Base-by-base conservation (phyloP, 2,329 filamentous ascomycete species). In the Aspergillus cejpii region DNA sequence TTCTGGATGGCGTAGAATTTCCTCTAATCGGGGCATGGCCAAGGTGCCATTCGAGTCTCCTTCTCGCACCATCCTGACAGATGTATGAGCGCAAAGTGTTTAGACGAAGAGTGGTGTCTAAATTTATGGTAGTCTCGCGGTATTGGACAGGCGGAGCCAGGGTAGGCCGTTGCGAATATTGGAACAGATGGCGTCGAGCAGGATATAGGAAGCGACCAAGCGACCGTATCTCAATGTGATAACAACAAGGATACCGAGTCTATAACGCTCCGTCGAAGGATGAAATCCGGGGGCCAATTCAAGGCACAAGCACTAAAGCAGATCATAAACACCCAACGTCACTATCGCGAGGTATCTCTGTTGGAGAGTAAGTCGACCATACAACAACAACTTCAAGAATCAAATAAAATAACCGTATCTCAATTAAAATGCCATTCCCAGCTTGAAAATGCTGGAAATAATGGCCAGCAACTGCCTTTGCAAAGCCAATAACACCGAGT, bases 1-100 rank as follows among this genome's bases (percentile, higher is more conserved):
- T 65, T 98, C 92, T 2, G 92, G 88, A 63, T 95, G 89, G 61
- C 89, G 87, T 56, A 98, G 83, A 50, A 97, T 81, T 74, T 97
- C 91, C 55, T 89, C 81, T 66, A 98, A 83, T 75, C 90, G 90
- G 7, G 69, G 71, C 66, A 87, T 80, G 37, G 79, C 79, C 51
- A 76, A 70, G 46, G 72, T 73, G 80, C 84, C 81, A 78, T 87
- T 62, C 19, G 63, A 46, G 28, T 62, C 62, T 44, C 54, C 53
- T 19, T 58, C 55, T 51, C 60, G 60, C 23, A 66, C 62, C 66
- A 72, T 72, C 24, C 26, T 47, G 42, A 38, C 44, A 29, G 33
- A 37, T 33, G 43, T 19, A 37, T 27, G 21, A 7, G 12, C 8
- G 26, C 17, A 21, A 12, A 6, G 14, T 24, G 15, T 8, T 27